A percentile compares a stretch with the other conserved stretches of the same genome.
These are phyloP conservation scores for Fraxinus greggii DNA, from an alignment of 305 asterid genomes.

Conservation along the genomic window DNA sequence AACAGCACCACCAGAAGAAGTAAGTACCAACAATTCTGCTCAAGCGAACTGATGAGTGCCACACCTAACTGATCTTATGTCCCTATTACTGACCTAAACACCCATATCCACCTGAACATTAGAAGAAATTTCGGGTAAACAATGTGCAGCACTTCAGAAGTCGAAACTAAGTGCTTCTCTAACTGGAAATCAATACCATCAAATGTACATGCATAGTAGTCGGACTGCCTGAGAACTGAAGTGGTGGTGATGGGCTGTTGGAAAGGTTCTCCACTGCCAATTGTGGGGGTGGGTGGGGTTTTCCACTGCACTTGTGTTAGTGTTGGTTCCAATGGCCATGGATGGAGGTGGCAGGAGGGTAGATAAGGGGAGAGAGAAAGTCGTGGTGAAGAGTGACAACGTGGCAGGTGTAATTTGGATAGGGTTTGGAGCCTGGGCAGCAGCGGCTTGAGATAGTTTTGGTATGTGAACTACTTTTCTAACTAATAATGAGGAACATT, in stretches of 20 bases:
- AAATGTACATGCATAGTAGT: neutral
- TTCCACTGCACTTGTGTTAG: neutral
- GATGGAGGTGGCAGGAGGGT: neutral
- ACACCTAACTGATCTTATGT: neutral
- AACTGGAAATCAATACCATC: neutral
- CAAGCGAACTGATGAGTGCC: neutral
- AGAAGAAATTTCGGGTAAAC: neutral
- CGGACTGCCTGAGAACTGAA: neutral
- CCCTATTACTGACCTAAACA: neutral
- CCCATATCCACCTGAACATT: neutral
- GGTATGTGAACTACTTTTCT: neutral
- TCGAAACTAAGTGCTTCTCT: neutral
- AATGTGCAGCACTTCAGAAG: neutral
- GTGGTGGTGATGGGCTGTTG: neutral
- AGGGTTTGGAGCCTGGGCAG: neutral
- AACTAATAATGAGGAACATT: neutral
- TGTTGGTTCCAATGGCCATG: neutral
- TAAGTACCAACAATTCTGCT: neutral
- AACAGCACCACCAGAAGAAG: neutral
- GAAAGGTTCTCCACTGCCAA: neutral
- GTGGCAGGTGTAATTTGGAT: neutral
- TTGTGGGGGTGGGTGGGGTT: neutral
- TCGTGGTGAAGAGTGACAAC: neutral
- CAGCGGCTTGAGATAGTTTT: neutral
- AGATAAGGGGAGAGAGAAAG: neutral